Base-by-base conservation (phyloP, 2,329 filamentous ascomycete species). In the Cladosporium cucumerinum region DNA sequence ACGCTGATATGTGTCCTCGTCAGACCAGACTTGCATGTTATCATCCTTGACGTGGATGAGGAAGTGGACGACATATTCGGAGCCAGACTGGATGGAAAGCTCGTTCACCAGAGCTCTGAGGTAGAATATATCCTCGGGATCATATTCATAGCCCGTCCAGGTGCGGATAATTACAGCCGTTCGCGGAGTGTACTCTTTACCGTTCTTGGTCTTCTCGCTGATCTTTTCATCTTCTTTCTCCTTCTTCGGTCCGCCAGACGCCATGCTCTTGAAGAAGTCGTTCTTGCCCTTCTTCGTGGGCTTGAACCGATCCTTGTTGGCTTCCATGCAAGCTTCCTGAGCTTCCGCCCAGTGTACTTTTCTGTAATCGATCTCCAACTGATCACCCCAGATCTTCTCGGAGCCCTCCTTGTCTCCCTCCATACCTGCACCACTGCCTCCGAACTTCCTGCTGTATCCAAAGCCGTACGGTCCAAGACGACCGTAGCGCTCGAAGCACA, bases 401-500 rank as follows among this genome's bases (percentile, higher is more conserved):
- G 87, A 84, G 3, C 92, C 93, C 69, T 95, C 90, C 58, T 84
- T 87, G 68, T 97, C 91, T 25, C 92, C 92, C 71, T 93, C 88
- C 76, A 96, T 86, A 12, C 92, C 93, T n/a, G 91, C 88, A 5
- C 94, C 93, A 28, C 90, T 87, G 1, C 94, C 94, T 14, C 94
- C 94, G 68, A 85, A 87, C 65, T 87, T 87, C 36, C 85, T 81
- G 34, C 90, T 91, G 76, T 98, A 98, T 10, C 94, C 94, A 67
- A 92, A 86, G 0, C 94, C 94, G 71, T 99, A 99, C 0, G 94
- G 91, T 0, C 92, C 93, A 32, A 95, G 86, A 68, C 93, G 86
- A 3, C 94, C 94, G 74, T 91, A 96, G 1, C 95, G 86, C 70
- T 99, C 95, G 74, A 97, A 97, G 79, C 95, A 99, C 55, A 97